Evolutionary conservation across 768 basidiomycete genomes (phyloP).

Genomic region (Phylloporus scabripes): DNA sequence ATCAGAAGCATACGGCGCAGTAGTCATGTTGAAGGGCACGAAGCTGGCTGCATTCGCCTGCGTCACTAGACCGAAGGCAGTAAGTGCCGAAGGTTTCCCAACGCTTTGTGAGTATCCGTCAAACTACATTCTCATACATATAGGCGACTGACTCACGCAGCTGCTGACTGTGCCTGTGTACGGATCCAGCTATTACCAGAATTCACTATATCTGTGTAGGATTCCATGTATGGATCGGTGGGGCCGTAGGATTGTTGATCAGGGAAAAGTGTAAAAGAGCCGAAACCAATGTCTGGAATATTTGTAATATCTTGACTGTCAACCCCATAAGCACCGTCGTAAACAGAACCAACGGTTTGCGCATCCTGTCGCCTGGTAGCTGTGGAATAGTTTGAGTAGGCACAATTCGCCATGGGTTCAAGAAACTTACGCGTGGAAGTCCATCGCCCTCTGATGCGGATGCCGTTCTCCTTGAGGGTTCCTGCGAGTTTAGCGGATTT

Average conservation of each 20-base stretch:
- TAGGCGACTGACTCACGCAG: slow-evolving; percentile 34
- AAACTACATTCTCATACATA: not conserved
- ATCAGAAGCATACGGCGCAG: slow-evolving; percentile 37
- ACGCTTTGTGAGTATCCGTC: slow-evolving; percentile 32
- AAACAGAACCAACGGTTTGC: slow-evolving; percentile 41
- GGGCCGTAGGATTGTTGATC: slow-evolving; percentile 56
- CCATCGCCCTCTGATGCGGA: slow-evolving; percentile 58
- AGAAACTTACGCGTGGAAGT: slow-evolving; percentile 41
- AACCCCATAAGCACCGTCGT: slow-evolving; percentile 60
- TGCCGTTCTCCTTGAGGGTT: slow-evolving; percentile 33
- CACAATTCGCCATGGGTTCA: not conserved
- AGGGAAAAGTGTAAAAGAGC: slow-evolving; percentile 62
- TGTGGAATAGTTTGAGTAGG: slow-evolving; percentile 17
- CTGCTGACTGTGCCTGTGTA: slow-evolving; percentile 40
- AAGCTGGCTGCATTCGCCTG: slow-evolving; percentile 47
- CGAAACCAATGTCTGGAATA: slow-evolving; percentile 53
- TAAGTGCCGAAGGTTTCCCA: slow-evolving; percentile 50
- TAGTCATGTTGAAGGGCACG: slow-evolving; percentile 56
- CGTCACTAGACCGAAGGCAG: slow-evolving; percentile 60
- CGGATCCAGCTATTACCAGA: slow-evolving; percentile 52
- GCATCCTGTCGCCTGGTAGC: slow-evolving; percentile 46
- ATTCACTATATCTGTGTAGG: slow-evolving; percentile 49
- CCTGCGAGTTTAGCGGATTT: slow-evolving; percentile 31
- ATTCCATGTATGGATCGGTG: slow-evolving; percentile 42
- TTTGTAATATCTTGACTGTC: slow-evolving; percentile 60